A percentile compares a stretch with the other conserved stretches of the same genome.
These are phyloP conservation scores for Magnaporthiopsis rhizophila DNA, from an alignment of 2,329 filamentous ascomycete genomes.

Conservation along the genomic window DNA sequence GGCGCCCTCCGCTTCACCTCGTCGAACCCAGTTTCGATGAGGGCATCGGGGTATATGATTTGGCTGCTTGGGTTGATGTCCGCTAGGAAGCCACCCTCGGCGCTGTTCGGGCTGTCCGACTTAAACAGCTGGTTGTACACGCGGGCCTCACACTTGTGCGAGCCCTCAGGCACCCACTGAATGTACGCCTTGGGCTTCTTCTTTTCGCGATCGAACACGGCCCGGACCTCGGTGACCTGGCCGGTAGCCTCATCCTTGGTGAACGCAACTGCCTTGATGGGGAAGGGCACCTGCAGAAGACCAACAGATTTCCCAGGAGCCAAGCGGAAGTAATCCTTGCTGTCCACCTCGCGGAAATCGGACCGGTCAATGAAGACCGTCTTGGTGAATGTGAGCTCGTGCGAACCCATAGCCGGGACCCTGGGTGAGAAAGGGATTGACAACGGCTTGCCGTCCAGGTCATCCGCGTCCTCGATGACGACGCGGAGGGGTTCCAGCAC, in stretches of 20 bases:
- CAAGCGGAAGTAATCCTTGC: slow-evolving; percentile 69
- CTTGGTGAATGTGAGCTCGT: slow-evolving; percentile 58
- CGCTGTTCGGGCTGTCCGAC: slow-evolving; percentile 70
- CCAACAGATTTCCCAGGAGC: slow-evolving; percentile 68
- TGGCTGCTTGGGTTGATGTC: slow-evolving; percentile 83
- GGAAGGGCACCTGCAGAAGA: slow-evolving; percentile 61
- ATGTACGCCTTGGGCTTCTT: slow-evolving; percentile 76
- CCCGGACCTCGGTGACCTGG: slow-evolving; percentile 49
- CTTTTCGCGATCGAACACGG: slow-evolving; percentile 61
- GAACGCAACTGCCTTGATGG: slow-evolving; percentile 62
- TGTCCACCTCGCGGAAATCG: slow-evolving; percentile 68
- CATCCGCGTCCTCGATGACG: slow-evolving; percentile 69
- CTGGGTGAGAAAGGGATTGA: slow-evolving; percentile 77
- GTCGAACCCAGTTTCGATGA: slow-evolving; percentile 77
- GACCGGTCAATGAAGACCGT: slow-evolving; percentile 78
- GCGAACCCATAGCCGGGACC: slow-evolving; percentile 58
- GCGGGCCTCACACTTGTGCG: slow-evolving; percentile 64
- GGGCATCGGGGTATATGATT: slow-evolving; percentile 65
- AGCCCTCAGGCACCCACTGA: slow-evolving; percentile 76
- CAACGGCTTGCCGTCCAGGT: slow-evolving; percentile 53
- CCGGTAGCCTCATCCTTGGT: slow-evolving; percentile 52
- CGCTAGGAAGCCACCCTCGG: slow-evolving; percentile 71
- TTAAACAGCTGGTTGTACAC: slow-evolving; percentile 81
- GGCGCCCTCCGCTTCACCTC: slow-evolving; percentile 64
- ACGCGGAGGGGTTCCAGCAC: slow-evolving; percentile 80